A percentile compares a stretch with the other conserved stretches of the same genome.
phyloP scores from a whole-genome alignment of 1,284 basidiomycete genomes.

The Meira nashicola region DNA sequence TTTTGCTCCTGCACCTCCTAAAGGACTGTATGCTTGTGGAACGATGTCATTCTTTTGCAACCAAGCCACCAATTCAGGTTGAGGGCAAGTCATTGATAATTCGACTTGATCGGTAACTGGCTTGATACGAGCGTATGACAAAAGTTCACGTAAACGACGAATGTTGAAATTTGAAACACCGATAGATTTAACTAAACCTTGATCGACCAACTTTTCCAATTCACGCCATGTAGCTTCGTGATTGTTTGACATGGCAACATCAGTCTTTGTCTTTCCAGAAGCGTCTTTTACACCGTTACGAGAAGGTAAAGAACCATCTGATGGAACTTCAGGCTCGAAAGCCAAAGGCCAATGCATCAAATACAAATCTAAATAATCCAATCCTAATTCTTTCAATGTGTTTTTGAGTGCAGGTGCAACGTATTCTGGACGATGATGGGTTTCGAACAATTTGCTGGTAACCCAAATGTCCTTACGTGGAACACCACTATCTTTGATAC shows the following conservation, averaged over 20 bases:
- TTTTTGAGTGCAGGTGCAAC: conserved; percentile 65
- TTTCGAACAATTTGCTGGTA: conserved; percentile 73
- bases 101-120: conserved; percentile 48
- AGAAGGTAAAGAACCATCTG: conserved; percentile 33
- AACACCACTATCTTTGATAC: conserved; percentile 67
- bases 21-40: conserved; percentile 44
- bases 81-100: conserved; percentile 60
- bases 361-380: conserved; percentile 71
- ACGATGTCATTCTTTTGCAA: conserved; percentile 54
- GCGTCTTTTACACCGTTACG: conserved; percentile 46
- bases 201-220: conserved; percentile 46
- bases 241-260: conserved; percentile 59
- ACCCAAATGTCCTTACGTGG: conserved; percentile 76
- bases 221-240: conserved; percentile 39
- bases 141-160: conserved; percentile 30
- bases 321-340: conserved; percentile 34
- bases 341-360: conserved; percentile 66
- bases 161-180: conserved; percentile 60
- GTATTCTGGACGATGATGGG: conserved; percentile 55
- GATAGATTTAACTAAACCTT: conserved; percentile 54
- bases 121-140: conserved; percentile 33
- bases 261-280: conserved; percentile 66
- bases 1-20: conserved; percentile 25
- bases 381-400: conserved; percentile 66
- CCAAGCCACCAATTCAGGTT: conserved; percentile 70